These are phyloP conservation scores for Lodderomyces pseudojiufengensis DNA, from an alignment of 1,139 yeast species.

Conservation along the genomic window DNA sequence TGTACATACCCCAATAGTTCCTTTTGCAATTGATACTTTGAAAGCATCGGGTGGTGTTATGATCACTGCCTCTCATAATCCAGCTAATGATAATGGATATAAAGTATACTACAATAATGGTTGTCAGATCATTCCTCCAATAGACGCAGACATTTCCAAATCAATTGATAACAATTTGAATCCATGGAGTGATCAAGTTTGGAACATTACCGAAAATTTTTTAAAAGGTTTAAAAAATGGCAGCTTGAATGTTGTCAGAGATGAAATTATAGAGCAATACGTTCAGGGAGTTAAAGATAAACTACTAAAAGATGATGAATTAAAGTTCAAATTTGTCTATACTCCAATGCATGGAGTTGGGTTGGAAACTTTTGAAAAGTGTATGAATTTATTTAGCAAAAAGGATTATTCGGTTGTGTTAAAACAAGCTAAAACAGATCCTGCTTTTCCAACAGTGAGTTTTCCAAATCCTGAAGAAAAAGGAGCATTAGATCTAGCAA, in stretches of 20 bases:
- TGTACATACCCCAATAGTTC: conserved; percentile 91
- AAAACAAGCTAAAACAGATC: conserved; percentile 74
- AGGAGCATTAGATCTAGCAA: conserved; percentile 81
- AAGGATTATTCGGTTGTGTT: conserved; percentile 33
- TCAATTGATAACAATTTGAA: conserved; percentile 56
- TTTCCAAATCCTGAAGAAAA: conserved; percentile 97
- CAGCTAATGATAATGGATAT: conserved; percentile 90
- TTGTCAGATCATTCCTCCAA: conserved; percentile 94
- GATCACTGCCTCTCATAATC: conserved; percentile 97
- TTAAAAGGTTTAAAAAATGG: conserved; percentile 18
- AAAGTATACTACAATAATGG: conserved; percentile 93
- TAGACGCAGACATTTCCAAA: conserved; percentile 68
- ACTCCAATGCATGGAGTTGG: conserved; percentile 98
- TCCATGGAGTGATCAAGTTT: conserved; percentile 52
- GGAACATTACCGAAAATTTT: conserved; percentile 46
- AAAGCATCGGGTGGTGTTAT: conserved; percentile 80
- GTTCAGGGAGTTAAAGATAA: conserved; percentile 25
- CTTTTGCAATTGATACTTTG: conserved; percentile 69
- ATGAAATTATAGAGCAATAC: conserved; percentile 34
- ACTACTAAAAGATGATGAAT: conserved; percentile 20
- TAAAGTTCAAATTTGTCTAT: conserved; percentile 57
- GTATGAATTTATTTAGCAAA: conserved; percentile 29
- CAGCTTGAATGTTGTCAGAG: conserved; percentile 25
- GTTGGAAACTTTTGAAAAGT: conserved; percentile 39
- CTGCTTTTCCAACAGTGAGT: conserved; percentile 75